Conservation (phyloP, 2,329 filamentous ascomycete genomes). For the Xylariomycetidae sp. region DNA sequence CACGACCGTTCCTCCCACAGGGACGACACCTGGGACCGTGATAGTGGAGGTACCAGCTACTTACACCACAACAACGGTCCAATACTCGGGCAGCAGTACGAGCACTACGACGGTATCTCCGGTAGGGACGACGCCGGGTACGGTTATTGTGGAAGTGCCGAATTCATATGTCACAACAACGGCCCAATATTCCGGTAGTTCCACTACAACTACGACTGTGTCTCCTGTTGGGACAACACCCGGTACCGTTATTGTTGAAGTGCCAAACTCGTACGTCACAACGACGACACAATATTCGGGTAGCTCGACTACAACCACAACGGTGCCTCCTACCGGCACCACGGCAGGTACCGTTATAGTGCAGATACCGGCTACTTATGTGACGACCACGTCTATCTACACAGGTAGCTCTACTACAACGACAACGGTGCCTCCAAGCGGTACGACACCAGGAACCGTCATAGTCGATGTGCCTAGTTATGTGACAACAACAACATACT, state of each 20-base stretch:
- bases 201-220: not conserved
- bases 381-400: not conserved
- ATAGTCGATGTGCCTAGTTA: constrained; percentile 2
- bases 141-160: constrained; percentile 1
- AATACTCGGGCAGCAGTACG: not conserved
- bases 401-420: not conserved
- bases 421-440: not conserved
- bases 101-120: constrained; percentile 1
- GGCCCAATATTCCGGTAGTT: not conserved
- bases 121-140: not conserved
- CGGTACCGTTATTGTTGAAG: constrained; percentile 4
- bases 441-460: constrained; percentile 1
- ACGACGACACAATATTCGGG: not conserved
- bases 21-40: not conserved
- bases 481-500: not conserved
- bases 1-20: not conserved
- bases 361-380: constrained; percentile 4
- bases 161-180: constrained; percentile 1
- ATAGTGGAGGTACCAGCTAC: not conserved
- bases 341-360: constrained; percentile 7
- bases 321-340: constrained; percentile 6
- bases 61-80: not conserved
- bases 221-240: not conserved
- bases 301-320: constrained; percentile 7
- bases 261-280: constrained; percentile 4